These are phyloP conservation scores for Stipa capillata DNA, from an alignment of 176 grass and related monocot species.

Conservation along the genomic window DNA sequence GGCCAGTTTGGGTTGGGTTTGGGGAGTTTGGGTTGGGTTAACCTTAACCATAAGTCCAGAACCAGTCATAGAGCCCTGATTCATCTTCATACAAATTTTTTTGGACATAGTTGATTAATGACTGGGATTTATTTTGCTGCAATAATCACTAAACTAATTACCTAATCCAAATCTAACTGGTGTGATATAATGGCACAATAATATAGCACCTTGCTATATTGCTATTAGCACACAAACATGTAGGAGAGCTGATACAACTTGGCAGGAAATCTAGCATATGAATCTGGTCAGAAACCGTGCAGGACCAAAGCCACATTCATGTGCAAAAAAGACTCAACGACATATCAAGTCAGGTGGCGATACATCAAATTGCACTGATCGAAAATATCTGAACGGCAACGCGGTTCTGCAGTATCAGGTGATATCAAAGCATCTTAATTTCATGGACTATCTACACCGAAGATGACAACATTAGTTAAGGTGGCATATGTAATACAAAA, in stretches of 20 bases:
- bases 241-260: no score
- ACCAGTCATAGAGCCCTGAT: no score
- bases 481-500: neutral
- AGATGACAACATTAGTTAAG: slow-evolving; percentile 7
- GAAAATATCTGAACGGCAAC: neutral
- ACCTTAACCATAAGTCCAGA: neutral
- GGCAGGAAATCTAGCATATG: no score
- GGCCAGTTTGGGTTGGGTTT: neutral
- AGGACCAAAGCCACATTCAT: neutral
- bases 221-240: no score
- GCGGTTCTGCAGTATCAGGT: neutral
- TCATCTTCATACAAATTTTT: no score
- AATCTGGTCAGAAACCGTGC: neutral
- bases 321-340: neutral
- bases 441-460: slow-evolving; percentile 29
- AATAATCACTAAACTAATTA: no score
- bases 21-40: neutral
- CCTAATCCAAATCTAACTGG: no score
- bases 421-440: slow-evolving; percentile 4
- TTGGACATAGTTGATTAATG: no score
- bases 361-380: slow-evolving; percentile 20
- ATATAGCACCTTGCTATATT: no score
- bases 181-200: no score
- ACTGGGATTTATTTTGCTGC: no score
- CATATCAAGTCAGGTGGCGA: neutral